Evolutionary conservation across 2,329 filamentous ascomycete genomes (phyloP), one percentile per base, ranked within the genome.

Genomic region (Aphanoascus verrucosus): DNA sequence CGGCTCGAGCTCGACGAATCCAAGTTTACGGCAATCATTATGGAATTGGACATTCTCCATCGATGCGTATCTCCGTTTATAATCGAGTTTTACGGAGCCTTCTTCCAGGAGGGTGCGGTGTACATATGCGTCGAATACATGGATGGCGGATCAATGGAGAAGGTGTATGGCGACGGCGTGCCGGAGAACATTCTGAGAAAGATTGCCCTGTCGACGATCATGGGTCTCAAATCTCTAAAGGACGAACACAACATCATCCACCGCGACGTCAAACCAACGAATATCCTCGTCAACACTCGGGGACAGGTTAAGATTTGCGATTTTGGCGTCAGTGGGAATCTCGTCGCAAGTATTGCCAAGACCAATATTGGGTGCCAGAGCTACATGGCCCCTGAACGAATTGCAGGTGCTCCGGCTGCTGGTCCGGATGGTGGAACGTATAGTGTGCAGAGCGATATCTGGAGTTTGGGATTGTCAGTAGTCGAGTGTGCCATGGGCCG

Each of bases 81-180:
- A 61, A 93, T 98, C 68, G 91, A 98, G 66, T 98, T 98, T 64
- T 98, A 97, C 67, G 93, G 93, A 0, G 93, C 93, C 4, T 98
- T 98, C 68, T 98, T 96, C 76, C 93, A 98, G 66, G 93, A 98
- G 73, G 91, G 93, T 28, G 93, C 93, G 0, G 93, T 98, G 1
- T 98, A 98, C 70, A 97, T 98, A 69, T 98, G 93, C 72, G 95
- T 98, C 68, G 93, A 98, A 71, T 95, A 89, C 71, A 98, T 98
- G 93, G 90, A 98, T 66, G 93, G 93, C 45, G 93, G 93, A 6
- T 97, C 90, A 37, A 90, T 97, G 65, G 93, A 98, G 75, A 96
- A 96, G 69, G 73, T 98, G 11, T 98, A 98, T 67, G 80, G 80
- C 9, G 88, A 90, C 56, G 93, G 93, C 43, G 84, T 98, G 8